Conservation (phyloP, 192 early-diverging fungal species). For the Backusella liffmaniae region DNA sequence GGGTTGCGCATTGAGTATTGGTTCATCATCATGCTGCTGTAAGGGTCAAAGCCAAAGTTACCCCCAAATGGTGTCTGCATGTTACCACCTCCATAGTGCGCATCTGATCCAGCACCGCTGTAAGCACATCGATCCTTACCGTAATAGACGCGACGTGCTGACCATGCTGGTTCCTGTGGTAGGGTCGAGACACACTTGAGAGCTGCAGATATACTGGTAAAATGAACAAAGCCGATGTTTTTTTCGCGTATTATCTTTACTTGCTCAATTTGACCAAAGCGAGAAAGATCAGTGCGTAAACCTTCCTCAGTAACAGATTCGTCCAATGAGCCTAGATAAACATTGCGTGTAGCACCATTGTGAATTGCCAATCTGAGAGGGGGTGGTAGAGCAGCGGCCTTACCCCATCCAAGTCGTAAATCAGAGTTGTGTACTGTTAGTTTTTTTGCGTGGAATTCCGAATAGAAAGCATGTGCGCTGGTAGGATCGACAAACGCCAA, state of each 20-base stretch:
- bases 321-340: constrained; percentile 75
- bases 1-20: background rate
- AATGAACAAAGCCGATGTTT: constrained; percentile 82
- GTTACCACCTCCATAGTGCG: background rate
- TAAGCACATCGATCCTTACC: constrained; percentile 81
- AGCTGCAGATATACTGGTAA: constrained; percentile 63
- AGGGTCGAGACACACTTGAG: constrained; percentile 70
- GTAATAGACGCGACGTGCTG: constrained; percentile 61
- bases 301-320: constrained; percentile 51
- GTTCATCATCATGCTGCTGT: constrained; percentile 9
- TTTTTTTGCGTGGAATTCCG: constrained; percentile 45
- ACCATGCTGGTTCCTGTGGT: constrained; percentile 56
- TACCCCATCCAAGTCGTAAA: constrained; percentile 79
- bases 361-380: constrained; percentile 56
- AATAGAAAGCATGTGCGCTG: constrained; percentile 59
- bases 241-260: constrained; percentile 72
- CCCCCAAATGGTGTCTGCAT: constrained; percentile 22
- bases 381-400: constrained; percentile 45
- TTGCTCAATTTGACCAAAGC: constrained; percentile 72
- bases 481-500: constrained; percentile 71
- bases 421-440: constrained; percentile 55
- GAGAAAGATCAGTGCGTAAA: constrained; percentile 51
- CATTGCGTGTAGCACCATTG: constrained; percentile 72
- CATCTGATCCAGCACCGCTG: constrained; percentile 17
- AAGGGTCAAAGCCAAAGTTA: constrained; percentile 22